Evolutionary conservation across 306 rosid species (phyloP), one percentile per base, ranked within the genome.

Genomic region (Bauhinia variegata): DNA sequence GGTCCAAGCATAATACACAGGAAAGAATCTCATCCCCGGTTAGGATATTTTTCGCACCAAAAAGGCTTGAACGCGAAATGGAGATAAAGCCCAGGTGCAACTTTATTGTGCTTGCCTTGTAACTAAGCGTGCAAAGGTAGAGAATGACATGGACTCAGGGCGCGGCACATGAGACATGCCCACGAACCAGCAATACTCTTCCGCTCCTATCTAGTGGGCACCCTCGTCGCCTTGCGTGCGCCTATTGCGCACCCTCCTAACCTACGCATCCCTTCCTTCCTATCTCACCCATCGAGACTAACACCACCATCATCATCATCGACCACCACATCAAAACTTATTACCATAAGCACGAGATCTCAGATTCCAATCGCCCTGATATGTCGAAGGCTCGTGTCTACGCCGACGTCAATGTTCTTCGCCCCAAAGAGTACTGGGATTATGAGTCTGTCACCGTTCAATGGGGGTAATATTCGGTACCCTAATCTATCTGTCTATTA

Each of bases 361-460:
- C 68, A 19, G 37, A 4, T 51, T 43, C 48, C 17, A 34, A 18
- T 42, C 63, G 55, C 73, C 11, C 8, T 46, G 54, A 52, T 72
- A 91, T 91, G 93, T 88, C 97, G 43, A 88, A 88, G 66, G 91
- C 97, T 62, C 96, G 96, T 12, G 96, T 88, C 54, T 91, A 91
- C 77, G 43, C 93, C 38, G 96, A 91, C 31, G 65, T 88, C 77
- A 91, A 91, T 57, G 96, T 86, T 78, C 55, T 78, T 44, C 97
- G 91, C 67, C 97, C 97, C 41, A 91, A 88, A 58, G 96, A 91
- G 71, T 86, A 91, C 60, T 91, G 97, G 97, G 97, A 91, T 53
- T 91, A 91, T 78, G 97, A 91, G 73, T 82, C 97, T 63, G 96
- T 91, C 87, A 66, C 92, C 75, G 87, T 91, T 72, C 96, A 91